phyloP scores from a whole-genome alignment of 106 monocot genomes.

The Narthecium ossifragum region DNA sequence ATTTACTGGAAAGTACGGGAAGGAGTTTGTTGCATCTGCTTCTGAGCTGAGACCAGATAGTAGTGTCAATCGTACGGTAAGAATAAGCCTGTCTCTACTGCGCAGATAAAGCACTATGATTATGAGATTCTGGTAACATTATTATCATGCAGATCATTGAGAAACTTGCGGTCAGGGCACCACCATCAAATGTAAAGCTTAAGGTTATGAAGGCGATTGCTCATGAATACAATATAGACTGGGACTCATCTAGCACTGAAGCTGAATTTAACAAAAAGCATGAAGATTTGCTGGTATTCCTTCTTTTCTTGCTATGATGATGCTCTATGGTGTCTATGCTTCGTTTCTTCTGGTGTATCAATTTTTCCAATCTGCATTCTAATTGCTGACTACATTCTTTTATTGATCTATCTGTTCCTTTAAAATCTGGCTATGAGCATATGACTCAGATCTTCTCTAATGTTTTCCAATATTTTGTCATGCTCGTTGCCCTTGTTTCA shows the following conservation, averaged over 20 bases:
- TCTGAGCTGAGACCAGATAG: slow-evolving; percentile 85
- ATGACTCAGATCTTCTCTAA: no score
- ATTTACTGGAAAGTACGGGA: slow-evolving; percentile 83
- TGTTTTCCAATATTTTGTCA: no score
- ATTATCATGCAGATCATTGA: slow-evolving; percentile 88
- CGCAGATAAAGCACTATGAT: no score
- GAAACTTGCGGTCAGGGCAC: slow-evolving; percentile 74
- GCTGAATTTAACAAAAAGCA: slow-evolving; percentile 77
- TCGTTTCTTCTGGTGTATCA: no score
- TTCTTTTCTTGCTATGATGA: neutral
- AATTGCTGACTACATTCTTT: no score
- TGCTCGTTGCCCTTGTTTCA: no score
- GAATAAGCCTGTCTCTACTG: neutral
- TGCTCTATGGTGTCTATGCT: no score
- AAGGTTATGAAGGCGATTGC: slow-evolving; percentile 63
- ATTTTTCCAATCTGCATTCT: no score
- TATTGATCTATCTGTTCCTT: no score
- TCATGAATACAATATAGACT: slow-evolving; percentile 56
- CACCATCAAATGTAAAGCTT: slow-evolving; percentile 52
- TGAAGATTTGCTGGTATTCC: slow-evolving; percentile 84
- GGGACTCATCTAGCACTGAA: slow-evolving; percentile 83
- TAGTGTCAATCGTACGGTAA: slow-evolving; percentile 83
- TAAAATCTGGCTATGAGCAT: no score
- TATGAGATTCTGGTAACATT: no score
- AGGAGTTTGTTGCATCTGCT: slow-evolving; percentile 85